Evolutionary conservation across 169 alveolate species (phyloP).

Genomic region (Cryptosporidium baileyi): DNA sequence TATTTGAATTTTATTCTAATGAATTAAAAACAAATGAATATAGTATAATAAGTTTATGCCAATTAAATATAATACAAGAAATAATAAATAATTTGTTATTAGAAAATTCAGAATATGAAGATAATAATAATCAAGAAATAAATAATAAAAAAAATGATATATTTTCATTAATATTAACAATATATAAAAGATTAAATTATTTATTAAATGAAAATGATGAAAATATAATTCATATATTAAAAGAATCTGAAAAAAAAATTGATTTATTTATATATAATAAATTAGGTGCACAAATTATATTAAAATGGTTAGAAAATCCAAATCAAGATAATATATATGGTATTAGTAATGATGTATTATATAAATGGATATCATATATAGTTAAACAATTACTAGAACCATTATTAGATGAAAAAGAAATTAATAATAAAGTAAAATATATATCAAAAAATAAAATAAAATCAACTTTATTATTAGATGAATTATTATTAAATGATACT

Average conservation of each 20-base stretch:
- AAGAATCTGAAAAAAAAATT: background rate
- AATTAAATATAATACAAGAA: background rate
- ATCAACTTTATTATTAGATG: slow-evolving; percentile 9
- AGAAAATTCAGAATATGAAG: background rate
- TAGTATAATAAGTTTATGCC: background rate
- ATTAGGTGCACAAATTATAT: slow-evolving; percentile 16
- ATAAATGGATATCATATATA: slow-evolving; percentile 19
- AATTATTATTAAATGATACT: slow-evolving; percentile 20
- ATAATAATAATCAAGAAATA: background rate
- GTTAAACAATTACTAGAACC: slow-evolving; percentile 33
- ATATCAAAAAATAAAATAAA: background rate
- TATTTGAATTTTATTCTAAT: slow-evolving; percentile 40
- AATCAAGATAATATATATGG: background rate
- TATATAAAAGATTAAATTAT: background rate
- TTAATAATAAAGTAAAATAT: background rate
- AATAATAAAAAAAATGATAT: background rate
- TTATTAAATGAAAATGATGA: background rate
- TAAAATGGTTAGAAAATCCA: slow-evolving; percentile 16
- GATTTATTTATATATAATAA: slow-evolving; percentile 11
- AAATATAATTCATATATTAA: background rate
- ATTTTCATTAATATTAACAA: slow-evolving; percentile 1
- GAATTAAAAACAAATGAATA: background rate
- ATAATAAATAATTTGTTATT: background rate
- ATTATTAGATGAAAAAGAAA: slow-evolving; percentile 16
- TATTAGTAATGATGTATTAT: background rate